These are phyloP conservation scores for Cercospora sp. DNA, from an alignment of 2,329 filamentous ascomycete genomes.

Conservation along the genomic window DNA sequence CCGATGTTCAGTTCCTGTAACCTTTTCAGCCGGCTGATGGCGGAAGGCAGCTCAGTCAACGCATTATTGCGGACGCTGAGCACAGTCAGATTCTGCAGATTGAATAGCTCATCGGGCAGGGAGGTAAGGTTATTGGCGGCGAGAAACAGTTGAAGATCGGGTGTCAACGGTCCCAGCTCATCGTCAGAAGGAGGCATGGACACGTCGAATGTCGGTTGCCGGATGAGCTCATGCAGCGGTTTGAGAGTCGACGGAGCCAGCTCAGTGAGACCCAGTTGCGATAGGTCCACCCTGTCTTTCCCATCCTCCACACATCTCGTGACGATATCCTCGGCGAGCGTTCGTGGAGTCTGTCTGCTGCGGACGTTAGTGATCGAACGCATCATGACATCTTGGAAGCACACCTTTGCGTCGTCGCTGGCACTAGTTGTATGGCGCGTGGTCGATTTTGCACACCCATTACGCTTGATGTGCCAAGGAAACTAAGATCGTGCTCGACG, in stretches of 20 bases:
- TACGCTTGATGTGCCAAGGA: conserved; percentile 3
- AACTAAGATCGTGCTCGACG: background rate
- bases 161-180: conserved; percentile 60
- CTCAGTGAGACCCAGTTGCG: conserved; percentile 53
- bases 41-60: conserved; percentile 61
- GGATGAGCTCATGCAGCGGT: conserved; percentile 51
- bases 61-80: conserved; percentile 67
- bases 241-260: conserved; percentile 60
- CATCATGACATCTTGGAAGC: background rate
- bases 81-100: conserved; percentile 61
- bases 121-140: conserved; percentile 58
- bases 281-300: conserved; percentile 61
- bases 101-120: conserved; percentile 62
- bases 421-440: background rate
- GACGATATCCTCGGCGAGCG: conserved; percentile 30
- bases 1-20: conserved; percentile 66
- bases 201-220: conserved; percentile 31
- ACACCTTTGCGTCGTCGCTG: background rate
- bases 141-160: conserved; percentile 62
- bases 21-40: conserved; percentile 59
- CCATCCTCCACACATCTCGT: conserved; percentile 53
- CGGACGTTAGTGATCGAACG: conserved; percentile 8
- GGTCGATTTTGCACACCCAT: conserved; percentile 1
- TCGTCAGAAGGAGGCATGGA: conserved; percentile 51
- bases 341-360: conserved; percentile 17